Evolutionary conservation across 1,284 basidiomycete genomes (phyloP).

Genomic region (Termitomyces sp.): DNA sequence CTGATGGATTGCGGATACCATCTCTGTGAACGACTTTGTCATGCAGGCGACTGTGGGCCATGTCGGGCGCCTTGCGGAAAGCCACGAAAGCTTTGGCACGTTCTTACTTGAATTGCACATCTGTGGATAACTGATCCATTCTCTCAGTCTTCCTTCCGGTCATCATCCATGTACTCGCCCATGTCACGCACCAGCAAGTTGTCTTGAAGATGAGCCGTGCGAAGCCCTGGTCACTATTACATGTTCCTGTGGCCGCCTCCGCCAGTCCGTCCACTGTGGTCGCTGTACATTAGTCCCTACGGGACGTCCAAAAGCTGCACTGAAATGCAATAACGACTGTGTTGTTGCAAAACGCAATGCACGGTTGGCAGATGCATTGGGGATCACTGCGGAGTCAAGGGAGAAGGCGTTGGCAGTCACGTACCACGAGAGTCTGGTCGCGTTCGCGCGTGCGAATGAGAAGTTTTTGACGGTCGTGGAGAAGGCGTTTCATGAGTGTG

Average conservation of each 20-base stretch:
- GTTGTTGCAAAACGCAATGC: constrained; percentile 80
- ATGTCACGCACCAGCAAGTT: constrained; percentile 84
- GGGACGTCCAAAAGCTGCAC: constrained; percentile 33
- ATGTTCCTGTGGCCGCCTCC: constrained; percentile 80
- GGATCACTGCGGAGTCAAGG: constrained; percentile 54
- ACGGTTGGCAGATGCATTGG: constrained; percentile 81
- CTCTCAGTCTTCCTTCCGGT: constrained; percentile 4
- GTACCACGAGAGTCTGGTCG: constrained; percentile 59
- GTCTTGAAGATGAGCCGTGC: constrained; percentile 78
- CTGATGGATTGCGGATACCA: constrained; percentile 82
- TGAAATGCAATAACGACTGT: constrained; percentile 81
- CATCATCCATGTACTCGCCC: constrained; percentile 68
- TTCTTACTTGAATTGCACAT: constrained; percentile 11
- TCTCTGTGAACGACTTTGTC: constrained; percentile 75
- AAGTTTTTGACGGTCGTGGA: constrained; percentile 74
- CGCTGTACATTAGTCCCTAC: constrained; percentile 42
- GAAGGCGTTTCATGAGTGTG: constrained; percentile 73
- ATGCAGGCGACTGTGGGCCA: constrained; percentile 71
- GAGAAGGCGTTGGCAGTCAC: constrained; percentile 34
- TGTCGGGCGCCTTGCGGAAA: constrained; percentile 81
- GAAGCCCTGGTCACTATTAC: constrained; percentile 55
- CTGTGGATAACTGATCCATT: constrained; percentile 41
- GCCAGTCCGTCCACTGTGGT: constrained; percentile 69
- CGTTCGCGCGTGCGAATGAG: constrained; percentile 55
- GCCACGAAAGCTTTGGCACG: constrained; percentile 73